Conservation (phyloP, 2,329 filamentous ascomycete species). For the Aspergillus sp. region DNA sequence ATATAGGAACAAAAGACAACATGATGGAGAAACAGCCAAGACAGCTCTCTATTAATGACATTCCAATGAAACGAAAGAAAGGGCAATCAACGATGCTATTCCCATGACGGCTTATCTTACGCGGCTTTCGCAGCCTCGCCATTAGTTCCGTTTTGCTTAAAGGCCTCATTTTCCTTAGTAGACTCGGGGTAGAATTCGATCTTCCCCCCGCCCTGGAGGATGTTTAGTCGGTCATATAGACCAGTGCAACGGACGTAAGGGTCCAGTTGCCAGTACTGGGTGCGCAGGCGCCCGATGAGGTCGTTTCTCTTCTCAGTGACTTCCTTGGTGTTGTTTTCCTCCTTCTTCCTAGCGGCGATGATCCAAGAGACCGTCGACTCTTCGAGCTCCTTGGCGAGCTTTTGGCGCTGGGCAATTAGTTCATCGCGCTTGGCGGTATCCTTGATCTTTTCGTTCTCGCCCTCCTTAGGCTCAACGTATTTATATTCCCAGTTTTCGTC, state of each 20-base stretch:
- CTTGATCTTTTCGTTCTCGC: conserved; percentile 76
- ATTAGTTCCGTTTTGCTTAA: not conserved
- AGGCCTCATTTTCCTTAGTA: too few relatives aligned
- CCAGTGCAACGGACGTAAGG: conserved; percentile 79
- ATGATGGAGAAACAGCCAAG: not conserved
- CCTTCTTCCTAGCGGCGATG: conserved; percentile 46
- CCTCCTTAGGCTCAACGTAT: conserved; percentile 72
- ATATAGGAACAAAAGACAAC: conserved; percentile 1
- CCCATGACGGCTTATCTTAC: not conserved
- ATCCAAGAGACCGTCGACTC: conserved; percentile 75
- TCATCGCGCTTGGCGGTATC: conserved; percentile 63
- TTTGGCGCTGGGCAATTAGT: conserved; percentile 63
- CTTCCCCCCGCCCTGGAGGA: conserved; percentile 66
- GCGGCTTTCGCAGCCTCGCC: not conserved
- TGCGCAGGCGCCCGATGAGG: conserved; percentile 63
- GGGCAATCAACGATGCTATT: not conserved
- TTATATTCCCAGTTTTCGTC: conserved; percentile 80
- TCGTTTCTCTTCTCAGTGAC: conserved; percentile 59
- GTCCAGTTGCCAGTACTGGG: conserved; percentile 87
- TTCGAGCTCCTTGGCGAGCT: conserved; percentile 73
- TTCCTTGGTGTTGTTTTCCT: conserved; percentile 46
- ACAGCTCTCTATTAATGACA: conserved; percentile 3
- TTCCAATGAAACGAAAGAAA: not conserved
- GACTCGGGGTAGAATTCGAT: conserved; percentile 65
- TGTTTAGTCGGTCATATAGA: conserved; percentile 78